These are phyloP conservation scores for Apiospora arundinis DNA, from an alignment of 2,329 filamentous ascomycete genomes.

Conservation along the genomic window DNA sequence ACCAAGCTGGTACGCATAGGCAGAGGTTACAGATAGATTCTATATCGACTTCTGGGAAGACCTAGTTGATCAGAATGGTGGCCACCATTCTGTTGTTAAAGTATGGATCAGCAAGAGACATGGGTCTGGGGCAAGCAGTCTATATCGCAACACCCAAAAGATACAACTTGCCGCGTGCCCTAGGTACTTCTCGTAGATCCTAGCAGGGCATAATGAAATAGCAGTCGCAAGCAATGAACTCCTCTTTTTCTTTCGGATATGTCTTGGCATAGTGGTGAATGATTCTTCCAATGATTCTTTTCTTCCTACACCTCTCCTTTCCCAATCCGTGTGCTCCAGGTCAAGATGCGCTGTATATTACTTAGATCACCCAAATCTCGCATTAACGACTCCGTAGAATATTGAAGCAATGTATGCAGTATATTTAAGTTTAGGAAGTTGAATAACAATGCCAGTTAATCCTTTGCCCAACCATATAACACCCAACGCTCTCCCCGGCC, in stretches of 20 bases:
- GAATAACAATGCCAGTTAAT: background rate
- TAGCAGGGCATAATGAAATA: conserved; percentile 12
- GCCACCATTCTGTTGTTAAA: background rate
- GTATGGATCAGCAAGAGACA: background rate
- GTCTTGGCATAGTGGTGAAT: conserved; percentile 1
- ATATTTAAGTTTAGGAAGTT: background rate
- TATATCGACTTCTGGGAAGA: background rate
- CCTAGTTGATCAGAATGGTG: background rate
- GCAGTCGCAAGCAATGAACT: background rate
- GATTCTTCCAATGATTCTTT: background rate
- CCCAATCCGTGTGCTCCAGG: too few species aligned
- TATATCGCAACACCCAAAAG: background rate
- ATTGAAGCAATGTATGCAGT: background rate
- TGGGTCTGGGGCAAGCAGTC: background rate
- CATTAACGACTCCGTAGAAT: background rate
- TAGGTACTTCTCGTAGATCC: background rate
- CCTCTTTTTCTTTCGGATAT: background rate
- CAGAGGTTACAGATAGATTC: background rate
- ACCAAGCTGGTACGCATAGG: background rate
- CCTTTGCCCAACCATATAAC: background rate
- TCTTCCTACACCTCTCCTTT: too few species aligned
- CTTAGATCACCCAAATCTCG: background rate
- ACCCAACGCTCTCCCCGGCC: background rate
- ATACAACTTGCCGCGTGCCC: background rate
- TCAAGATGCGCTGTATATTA: too few species aligned